These are phyloP conservation scores for Gentiana macrophylla DNA, from an alignment of 257 asterid genomes.

Conservation along the genomic window DNA sequence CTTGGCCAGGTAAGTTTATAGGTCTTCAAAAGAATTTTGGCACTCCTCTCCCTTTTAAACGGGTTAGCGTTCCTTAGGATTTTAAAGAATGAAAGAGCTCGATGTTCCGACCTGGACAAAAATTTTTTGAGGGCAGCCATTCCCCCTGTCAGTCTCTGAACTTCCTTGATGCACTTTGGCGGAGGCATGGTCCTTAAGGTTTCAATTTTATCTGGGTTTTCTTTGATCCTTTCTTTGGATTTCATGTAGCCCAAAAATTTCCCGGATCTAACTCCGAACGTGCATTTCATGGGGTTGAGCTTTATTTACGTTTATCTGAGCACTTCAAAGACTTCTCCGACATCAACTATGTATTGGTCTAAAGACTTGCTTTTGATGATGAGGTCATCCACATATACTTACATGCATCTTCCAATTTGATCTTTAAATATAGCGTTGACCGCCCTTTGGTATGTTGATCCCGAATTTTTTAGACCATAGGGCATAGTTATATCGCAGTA, in stretches of 20 bases:
- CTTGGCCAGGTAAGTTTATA: neutral
- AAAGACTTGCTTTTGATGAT: too few species aligned
- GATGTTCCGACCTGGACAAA: neutral
- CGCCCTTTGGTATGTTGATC: neutral
- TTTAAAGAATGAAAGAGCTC: neutral
- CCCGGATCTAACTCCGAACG: neutral
- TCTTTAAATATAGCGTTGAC: neutral
- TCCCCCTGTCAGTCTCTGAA: neutral
- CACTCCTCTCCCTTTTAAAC: neutral
- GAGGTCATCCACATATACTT: too few species aligned
- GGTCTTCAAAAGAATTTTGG: neutral
- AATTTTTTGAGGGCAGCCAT: neutral
- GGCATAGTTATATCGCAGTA: neutral
- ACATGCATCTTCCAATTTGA: neutral
- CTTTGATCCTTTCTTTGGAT: too few species aligned
- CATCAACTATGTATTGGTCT: too few species aligned
- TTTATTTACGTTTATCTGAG: too few species aligned
- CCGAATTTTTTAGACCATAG: neutral
- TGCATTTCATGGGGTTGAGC: too few species aligned
- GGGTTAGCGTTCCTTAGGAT: neutral
- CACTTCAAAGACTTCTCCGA: too few species aligned
- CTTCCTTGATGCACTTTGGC: neutral
- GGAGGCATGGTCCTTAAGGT: neutral
- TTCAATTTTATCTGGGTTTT: neutral
- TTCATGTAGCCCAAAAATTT: neutral